Evolutionary conservation across 768 basidiomycete genomes (phyloP), one percentile per base, ranked within the genome.

Genomic region (Xanthoconium stramineum): DNA sequence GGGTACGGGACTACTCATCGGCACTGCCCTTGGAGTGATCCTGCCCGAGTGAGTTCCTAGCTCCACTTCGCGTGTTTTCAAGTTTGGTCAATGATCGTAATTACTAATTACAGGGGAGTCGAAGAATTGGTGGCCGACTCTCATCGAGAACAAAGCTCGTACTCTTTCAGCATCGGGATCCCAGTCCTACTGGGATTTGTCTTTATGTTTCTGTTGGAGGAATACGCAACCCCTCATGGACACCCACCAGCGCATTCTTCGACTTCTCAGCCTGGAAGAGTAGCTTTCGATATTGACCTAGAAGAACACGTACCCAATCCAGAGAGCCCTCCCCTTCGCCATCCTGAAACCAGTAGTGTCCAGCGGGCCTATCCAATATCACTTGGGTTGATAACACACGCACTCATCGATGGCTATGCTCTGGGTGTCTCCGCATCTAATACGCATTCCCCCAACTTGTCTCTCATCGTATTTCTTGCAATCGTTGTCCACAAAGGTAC

Each of bases 361-460:
- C 64, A 66, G 36, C 74, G 74, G 15, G 85, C 86, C 10, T 82
- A 86, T 49, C 79, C 94, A 37, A 78, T 95, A 37, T 91, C 94
- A 0, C 72, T 98, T 10, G 97, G 95, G 2, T 76, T 98, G 44
- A 80, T 92, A 28, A 81, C 94, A 28, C 96, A 99, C 66, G 90
- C 86, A 1, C 78, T 94, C 47, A 90, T 94, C 0, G 97, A 99
- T 70, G 95, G 97, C 5, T 84, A 97, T 55, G 93, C 92, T 3
- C 76, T 98, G 38, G 97, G 96, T 24, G 88, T 94, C 19, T 88
- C 89, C 3, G 79, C 81, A 13, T 73, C 86, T 11, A 65, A 68
- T 19, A 55, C 71, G 1, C 74, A 60, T 54, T 72, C 75, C 17
- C 76, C 75, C 24, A 78, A 75, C 36, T 67, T 98, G 33, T 90